These are phyloP conservation scores for Phytophthora hibernalis DNA, from an alignment of 352 stramenopile species.

Conservation along the genomic window DNA sequence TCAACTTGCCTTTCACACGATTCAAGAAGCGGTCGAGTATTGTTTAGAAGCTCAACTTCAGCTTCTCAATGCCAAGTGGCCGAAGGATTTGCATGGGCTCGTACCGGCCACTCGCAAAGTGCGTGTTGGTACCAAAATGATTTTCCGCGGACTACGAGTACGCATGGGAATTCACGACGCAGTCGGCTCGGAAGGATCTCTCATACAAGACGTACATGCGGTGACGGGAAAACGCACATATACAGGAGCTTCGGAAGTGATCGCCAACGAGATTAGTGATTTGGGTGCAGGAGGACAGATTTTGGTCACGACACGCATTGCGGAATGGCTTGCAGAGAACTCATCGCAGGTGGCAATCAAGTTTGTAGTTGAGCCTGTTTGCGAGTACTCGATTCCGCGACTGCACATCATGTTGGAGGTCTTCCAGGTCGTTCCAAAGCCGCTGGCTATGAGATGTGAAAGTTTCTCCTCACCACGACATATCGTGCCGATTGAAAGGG, in stretches of 20 bases:
- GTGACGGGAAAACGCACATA: constrained; percentile 57
- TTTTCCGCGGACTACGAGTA: constrained; percentile 55
- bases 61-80: constrained; percentile 59
- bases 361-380: constrained; percentile 36
- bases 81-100: constrained; percentile 48
- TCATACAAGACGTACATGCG: constrained; percentile 43
- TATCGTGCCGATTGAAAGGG: constrained; percentile 26
- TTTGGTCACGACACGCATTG: constrained; percentile 53
- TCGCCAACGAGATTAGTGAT: constrained; percentile 59
- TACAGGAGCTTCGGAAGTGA: constrained; percentile 52
- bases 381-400: constrained; percentile 39
- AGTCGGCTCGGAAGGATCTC: constrained; percentile 31
- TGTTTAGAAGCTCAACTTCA: constrained; percentile 56
- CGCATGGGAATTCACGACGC: constrained; percentile 62
- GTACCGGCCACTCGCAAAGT: constrained; percentile 48
- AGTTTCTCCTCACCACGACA: constrained; percentile 26
- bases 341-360: constrained; percentile 25
- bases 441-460: constrained; percentile 18
- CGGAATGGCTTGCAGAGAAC: constrained; percentile 41
- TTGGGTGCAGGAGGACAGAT: constrained; percentile 60
- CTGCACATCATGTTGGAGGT: constrained; percentile 40
- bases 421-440: constrained; percentile 44
- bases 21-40: constrained; percentile 58
- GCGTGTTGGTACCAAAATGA: constrained; percentile 25
- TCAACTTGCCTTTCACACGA: constrained; percentile 66